Conservation (phyloP, 441 rosid species). For the Aquilaria agallochum region DNA sequence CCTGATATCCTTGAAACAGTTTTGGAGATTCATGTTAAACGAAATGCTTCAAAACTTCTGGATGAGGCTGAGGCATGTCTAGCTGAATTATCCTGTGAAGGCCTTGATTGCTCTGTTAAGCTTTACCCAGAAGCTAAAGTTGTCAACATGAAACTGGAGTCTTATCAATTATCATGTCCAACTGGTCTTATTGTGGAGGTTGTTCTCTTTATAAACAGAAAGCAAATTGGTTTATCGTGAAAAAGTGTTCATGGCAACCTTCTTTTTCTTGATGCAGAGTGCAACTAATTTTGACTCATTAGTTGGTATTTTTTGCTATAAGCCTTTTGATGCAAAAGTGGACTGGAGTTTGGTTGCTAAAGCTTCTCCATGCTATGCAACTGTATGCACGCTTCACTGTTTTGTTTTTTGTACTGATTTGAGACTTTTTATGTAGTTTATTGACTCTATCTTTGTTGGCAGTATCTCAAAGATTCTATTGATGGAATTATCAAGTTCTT, state of each 20-base stretch:
- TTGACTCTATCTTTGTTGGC: constrained; percentile 39
- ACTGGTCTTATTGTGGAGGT: constrained; percentile 96
- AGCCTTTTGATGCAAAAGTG: constrained; percentile 94
- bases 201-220: not conserved
- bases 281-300: constrained; percentile 75
- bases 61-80: constrained; percentile 63
- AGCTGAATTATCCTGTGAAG: constrained; percentile 93
- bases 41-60: constrained; percentile 91
- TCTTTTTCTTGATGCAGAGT: constrained; percentile 64
- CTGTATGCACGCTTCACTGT: constrained; percentile 49
- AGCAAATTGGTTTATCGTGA: constrained; percentile 12
- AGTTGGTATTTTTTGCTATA: constrained; percentile 81
- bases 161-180: constrained; percentile 92
- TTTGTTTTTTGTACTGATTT: constrained; percentile 11
- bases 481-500: constrained; percentile 79
- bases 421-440: constrained; percentile 11
- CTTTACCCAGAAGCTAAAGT: constrained; percentile 95
- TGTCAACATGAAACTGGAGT: constrained; percentile 82
- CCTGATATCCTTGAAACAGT: constrained; percentile 70
- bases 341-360: constrained; percentile 98
- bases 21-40: constrained; percentile 91
- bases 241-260: constrained; percentile 16
- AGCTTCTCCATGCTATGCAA: constrained; percentile 99
- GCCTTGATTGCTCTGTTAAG: constrained; percentile 72
- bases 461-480: constrained; percentile 95